Evolutionary conservation across 495 filamentous ascomycete species (phyloP).

Genomic region (Parmelia sp.): DNA sequence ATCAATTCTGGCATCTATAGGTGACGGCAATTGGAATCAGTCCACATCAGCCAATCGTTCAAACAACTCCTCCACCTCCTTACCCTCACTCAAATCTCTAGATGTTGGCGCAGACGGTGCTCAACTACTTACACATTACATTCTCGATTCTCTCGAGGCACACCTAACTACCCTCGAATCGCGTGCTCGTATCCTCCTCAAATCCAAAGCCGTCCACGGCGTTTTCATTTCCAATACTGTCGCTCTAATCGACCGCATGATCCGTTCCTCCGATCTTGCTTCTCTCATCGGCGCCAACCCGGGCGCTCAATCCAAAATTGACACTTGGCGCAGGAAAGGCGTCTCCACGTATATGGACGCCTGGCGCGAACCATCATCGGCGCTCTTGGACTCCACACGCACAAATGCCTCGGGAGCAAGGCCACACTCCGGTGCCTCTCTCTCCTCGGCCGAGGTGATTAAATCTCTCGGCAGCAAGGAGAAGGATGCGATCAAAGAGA

Average conservation of each 20-base stretch:
- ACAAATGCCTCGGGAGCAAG: constrained; percentile 69
- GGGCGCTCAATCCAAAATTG: constrained; percentile 53
- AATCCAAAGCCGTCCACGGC: constrained; percentile 70
- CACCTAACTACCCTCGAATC: constrained; percentile 71
- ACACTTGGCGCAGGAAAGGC: constrained; percentile 80
- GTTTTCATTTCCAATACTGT: constrained; percentile 91
- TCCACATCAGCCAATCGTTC: constrained; percentile 37
- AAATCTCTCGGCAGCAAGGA: constrained; percentile 80
- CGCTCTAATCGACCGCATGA: constrained; percentile 75
- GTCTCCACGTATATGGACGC: constrained; percentile 75
- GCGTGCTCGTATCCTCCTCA: constrained; percentile 65
- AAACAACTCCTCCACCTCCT: constrained; percentile 52
- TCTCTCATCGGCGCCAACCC: constrained; percentile 61
- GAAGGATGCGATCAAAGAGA: constrained; percentile 91
- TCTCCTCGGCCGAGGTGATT: constrained; percentile 73
- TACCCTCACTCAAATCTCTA: constrained; percentile 66
- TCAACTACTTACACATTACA: constrained; percentile 83
- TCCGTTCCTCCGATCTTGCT: constrained; percentile 71
- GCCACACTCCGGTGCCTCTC: constrained; percentile 54
- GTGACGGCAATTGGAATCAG: constrained; percentile 83
- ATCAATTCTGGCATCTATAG: constrained; percentile 83
- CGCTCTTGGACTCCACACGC: constrained; percentile 86
- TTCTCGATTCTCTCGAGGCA: constrained; percentile 74
- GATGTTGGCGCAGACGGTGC: constrained; percentile 87
- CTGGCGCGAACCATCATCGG: constrained; percentile 79